Base-by-base conservation (phyloP, 495 filamentous ascomycete species). In the Peziza echinospora region DNA sequence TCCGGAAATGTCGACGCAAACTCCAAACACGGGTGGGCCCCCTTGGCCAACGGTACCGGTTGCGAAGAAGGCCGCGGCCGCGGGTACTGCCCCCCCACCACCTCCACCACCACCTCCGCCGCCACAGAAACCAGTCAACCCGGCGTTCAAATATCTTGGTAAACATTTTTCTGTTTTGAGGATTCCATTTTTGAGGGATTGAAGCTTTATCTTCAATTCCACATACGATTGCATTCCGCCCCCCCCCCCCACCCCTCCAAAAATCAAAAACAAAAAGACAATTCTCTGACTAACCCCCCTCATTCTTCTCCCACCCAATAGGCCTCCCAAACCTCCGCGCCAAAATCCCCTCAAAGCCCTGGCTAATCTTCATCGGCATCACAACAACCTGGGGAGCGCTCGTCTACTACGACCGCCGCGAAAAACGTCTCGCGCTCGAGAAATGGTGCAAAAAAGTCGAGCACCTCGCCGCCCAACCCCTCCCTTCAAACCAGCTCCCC, bases 301-400 rank as follows among this genome's bases (percentile, higher is more conserved):
- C 49, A 53, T 54, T 41, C n/a, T 23, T 41, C 16, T 4, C 26
- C 9, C 28, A n/a, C 13, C 19, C n/a, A 5, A 17, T 40, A 59
- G 83, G 83, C 60, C 65, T 96, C 48, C 85, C 86, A 21, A 77
- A 72, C 46, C 68, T 91, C 49, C 76, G 80, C 13, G 69, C 78
- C 54, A 85, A 79, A 65, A 75, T 99, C 8, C 89, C 89, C 17
- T 99, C 89, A 10, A 77, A 91, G 23, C 96, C 96, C 59, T 99
- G 89, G 89, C 73, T 82, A 64, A 94, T 99, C 53, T 96, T 99
- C 66, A 68, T 87, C 57, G 65, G 78, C 16, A 62, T 96, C 51
- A 78, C 78, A 11, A 76, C 76, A 24, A 75, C 81, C 26, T 79
- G 93, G 53, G 75, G 80, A 0, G 75, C 70, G 5, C 77, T 80